A percentile compares a stretch with the other conserved stretches of the same genome.
Conservation (phyloP, 2,329 filamentous ascomycete species). For the Arthrobotrys entomopaga region DNA sequence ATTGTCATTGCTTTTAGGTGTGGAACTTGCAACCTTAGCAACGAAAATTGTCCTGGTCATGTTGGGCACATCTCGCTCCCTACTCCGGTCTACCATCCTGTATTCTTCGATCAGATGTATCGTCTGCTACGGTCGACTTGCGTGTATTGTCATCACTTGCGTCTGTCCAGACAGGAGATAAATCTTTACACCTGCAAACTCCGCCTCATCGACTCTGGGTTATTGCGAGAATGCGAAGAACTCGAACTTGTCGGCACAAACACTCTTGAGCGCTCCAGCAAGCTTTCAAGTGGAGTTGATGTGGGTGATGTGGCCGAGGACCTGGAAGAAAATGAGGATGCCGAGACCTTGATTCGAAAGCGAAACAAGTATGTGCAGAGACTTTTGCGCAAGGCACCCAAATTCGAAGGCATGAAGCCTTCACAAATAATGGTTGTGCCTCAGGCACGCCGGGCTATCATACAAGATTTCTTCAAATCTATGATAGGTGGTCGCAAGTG, state of each 20-base stretch:
- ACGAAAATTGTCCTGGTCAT: conserved; percentile 87
- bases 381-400: conserved; percentile 69
- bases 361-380: conserved; percentile 75
- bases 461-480: conserved; percentile 75
- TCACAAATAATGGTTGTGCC: conserved; percentile 85
- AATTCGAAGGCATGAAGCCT: conserved; percentile 63
- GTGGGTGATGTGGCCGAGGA: conserved; percentile 64
- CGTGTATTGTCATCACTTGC: conserved; percentile 87
- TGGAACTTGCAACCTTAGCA: conserved; percentile 87
- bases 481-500: conserved; percentile 71
- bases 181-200: conserved; percentile 86
- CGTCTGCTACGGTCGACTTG: conserved; percentile 87
- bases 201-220: conserved; percentile 82
- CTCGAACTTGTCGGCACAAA: conserved; percentile 60
- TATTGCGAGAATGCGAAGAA: conserved; percentile 76
- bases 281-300: conserved; percentile 51
- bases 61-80: conserved; percentile 94
- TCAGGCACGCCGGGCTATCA: conserved; percentile 77
- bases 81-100: conserved; percentile 92
- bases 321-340: conserved; percentile 74
- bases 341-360: conserved; percentile 68
- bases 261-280: conserved; percentile 55
- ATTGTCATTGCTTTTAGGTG: conserved; percentile 69
- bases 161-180: conserved; percentile 78
- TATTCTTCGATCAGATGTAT: conserved; percentile 91